Conservation (phyloP, 2,329 filamentous ascomycete genomes). For the Cryphonectria japonica region DNA sequence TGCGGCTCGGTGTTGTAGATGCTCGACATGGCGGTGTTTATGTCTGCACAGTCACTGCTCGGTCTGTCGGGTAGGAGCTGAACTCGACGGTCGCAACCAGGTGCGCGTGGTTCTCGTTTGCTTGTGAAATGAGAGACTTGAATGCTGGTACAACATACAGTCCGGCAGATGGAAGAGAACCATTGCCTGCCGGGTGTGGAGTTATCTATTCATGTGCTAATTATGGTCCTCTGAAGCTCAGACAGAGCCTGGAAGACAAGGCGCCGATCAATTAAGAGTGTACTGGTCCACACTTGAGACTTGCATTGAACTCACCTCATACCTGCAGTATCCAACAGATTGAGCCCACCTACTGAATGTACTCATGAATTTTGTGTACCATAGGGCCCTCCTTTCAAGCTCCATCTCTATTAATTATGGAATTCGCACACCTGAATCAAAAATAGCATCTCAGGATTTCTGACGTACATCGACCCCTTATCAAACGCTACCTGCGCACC, state of each 20-base stretch:
- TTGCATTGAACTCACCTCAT: not conserved
- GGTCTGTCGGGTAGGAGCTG: not conserved
- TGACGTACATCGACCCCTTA: slow-evolving; percentile 19
- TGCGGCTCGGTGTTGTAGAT: slow-evolving; percentile 95
- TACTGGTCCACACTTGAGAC: not conserved
- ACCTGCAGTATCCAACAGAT: not conserved
- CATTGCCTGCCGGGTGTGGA: slow-evolving; percentile 14
- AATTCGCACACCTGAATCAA: not conserved
- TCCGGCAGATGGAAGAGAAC: not conserved
- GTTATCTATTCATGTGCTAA: slow-evolving; percentile 1
- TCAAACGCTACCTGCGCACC: slow-evolving; percentile 7
- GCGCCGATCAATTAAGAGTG: not conserved
- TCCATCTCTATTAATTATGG: not conserved
- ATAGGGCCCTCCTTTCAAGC: not conserved
- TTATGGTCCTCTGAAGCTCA: not conserved
- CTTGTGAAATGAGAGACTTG: not conserved
- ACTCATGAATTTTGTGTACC: not conserved
- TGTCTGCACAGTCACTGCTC: not conserved
- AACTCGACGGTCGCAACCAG: not conserved
- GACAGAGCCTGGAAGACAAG: not conserved
- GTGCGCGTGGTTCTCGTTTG: not conserved
- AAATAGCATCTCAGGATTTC: slow-evolving; percentile 22
- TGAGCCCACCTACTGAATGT: not conserved
- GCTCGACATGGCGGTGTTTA: slow-evolving; percentile 68
- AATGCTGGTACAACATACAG: not conserved